Conservation (phyloP, 148 eudicot genomes). For the Rhododendron ovatum region DNA sequence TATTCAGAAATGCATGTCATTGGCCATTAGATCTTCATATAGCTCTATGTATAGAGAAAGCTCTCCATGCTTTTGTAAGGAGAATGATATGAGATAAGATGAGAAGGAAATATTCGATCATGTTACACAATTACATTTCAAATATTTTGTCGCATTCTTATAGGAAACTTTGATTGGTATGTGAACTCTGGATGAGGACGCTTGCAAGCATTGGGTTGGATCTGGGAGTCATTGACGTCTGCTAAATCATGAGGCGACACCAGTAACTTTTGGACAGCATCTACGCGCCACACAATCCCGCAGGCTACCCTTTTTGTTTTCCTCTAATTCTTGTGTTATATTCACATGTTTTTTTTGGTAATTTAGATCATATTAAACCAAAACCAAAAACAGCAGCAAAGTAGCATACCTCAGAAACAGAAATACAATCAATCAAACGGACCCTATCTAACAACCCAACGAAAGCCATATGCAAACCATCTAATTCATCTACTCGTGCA, state of each 20-base stretch:
- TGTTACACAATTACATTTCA: no score
- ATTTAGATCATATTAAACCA: background rate
- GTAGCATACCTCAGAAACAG: background rate
- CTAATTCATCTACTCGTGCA: background rate
- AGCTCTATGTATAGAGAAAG: no score
- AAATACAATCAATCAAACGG: background rate
- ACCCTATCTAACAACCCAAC: background rate
- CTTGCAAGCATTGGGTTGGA: background rate
- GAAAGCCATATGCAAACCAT: background rate
- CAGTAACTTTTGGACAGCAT: background rate
- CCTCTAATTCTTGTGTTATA: background rate
- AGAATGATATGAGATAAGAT: no score
- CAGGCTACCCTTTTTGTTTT: background rate
- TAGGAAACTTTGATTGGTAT: no score
- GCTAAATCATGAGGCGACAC: no score
- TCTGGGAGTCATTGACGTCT: background rate
- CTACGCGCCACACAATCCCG: background rate
- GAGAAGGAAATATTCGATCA: no score
- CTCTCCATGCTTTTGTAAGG: no score
- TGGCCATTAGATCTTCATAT: no score
- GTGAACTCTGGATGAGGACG: background rate
- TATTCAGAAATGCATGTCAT: no score
- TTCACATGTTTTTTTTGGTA: background rate
- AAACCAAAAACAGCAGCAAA: background rate
- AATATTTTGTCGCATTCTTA: no score